Evolutionary conservation across 179 eudicot species (phyloP).

Genomic region (Sideroxylon spinosum): DNA sequence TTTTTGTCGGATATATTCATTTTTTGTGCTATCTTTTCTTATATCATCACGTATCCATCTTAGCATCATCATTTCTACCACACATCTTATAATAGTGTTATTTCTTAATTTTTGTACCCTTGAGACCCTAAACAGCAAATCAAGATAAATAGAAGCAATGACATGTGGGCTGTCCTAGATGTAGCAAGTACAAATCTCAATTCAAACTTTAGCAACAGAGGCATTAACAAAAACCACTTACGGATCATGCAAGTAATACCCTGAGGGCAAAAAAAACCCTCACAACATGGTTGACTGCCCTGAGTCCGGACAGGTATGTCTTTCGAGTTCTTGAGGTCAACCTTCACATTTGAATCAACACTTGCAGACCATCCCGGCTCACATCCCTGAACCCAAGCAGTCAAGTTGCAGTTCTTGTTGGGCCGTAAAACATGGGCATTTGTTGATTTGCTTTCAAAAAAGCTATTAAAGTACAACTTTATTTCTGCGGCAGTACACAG

Average conservation of each 20-base stretch:
- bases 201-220: background rate
- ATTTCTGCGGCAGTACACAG: constrained; percentile 81
- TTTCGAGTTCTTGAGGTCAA: constrained; percentile 44
- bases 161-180: background rate
- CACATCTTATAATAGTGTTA: too few relatives aligned
- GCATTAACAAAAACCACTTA: constrained; percentile 34
- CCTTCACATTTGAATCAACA: constrained; percentile 40
- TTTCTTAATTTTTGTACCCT: background rate
- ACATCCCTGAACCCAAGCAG: constrained; percentile 73
- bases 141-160: background rate
- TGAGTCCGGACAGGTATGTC: constrained; percentile 55
- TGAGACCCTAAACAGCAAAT: background rate
- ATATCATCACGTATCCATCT: too few relatives aligned
- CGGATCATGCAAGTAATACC: constrained; percentile 98
- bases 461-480: constrained; percentile 63
- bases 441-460: constrained; percentile 31
- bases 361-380: constrained; percentile 92
- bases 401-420: constrained; percentile 75
- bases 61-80: too few relatives aligned
- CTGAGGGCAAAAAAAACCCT: constrained; percentile 87
- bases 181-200: background rate
- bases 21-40: too few relatives aligned
- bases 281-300: constrained; percentile 73
- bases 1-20: too few relatives aligned
- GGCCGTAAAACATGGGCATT: constrained; percentile 59